Base-by-base conservation (phyloP, 441 rosid genomes). In the Viola pubescens region DNA sequence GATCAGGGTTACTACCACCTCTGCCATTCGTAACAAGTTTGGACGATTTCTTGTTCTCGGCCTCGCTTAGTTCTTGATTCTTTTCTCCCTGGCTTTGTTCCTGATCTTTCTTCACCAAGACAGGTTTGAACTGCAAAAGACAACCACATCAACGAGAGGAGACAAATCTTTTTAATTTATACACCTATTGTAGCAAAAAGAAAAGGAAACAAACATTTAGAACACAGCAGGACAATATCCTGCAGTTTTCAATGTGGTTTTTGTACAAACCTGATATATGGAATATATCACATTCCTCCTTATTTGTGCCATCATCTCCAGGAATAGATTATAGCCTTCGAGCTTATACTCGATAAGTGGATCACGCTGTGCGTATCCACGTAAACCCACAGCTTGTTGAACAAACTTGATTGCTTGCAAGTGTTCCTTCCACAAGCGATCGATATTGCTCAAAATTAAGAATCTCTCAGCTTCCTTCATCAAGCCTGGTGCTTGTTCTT, bases 271-370 rank as follows among this genome's bases (percentile, higher is more conserved):
- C 98, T 94, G 98, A 70, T 94, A 94, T 60, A 94, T 86, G 66
- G 98, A 88, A 66, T 94, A 94, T 61, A 94, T 94, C 6, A 94
- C 98, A 58, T 94, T 89, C 75, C 97, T 82, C 77, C 98, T 76
- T 42, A 89, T 89, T 73, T 89, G 97, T 52, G 97, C 97, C 98
- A 94, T 94, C 98, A 94, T 94, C 54, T 94, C 95, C 68, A 94
- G 70, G 74, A 94, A 89, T 13, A 94, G 90, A 75, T 89, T 89
- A 71, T 94, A 94, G 66, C 97, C 97, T 80, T 89, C 97, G 5
- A 89, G 96, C 71, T 89, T 89, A 64, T 94, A 94, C 72, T 94
- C 97, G 1, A 94, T 94, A 44, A 94, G 92, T 1, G 98, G 98
- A 69, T 94, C 97, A 4, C 98, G 85, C 71, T 94, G 96, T 3